These are phyloP conservation scores for Termitomyces bulborhizus DNA, from an alignment of 768 basidiomycete genomes.

Conservation along the genomic window DNA sequence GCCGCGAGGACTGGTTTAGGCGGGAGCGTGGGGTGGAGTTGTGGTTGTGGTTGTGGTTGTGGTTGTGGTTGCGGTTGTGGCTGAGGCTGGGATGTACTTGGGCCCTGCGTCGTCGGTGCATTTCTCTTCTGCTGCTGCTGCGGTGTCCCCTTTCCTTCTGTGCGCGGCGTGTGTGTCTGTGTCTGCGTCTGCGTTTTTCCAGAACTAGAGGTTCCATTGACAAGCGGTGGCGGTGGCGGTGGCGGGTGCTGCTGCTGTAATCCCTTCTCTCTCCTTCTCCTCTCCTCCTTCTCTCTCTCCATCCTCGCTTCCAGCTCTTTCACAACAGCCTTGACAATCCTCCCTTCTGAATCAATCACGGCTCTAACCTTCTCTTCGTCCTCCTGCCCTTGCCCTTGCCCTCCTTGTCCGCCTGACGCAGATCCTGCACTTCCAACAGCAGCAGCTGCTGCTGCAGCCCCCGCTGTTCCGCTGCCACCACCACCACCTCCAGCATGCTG, in stretches of 20 bases:
- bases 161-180: not conserved
- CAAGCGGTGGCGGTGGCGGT: not conserved
- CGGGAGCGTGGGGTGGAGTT: conserved; percentile 11
- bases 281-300: conserved; percentile 42
- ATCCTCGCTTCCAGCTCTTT: conserved; percentile 57
- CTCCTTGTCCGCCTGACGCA: conserved; percentile 31
- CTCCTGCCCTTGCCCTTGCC: conserved; percentile 40
- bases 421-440: not conserved
- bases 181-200: not conserved
- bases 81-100: not conserved
- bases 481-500: not conserved
- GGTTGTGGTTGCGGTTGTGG: not conserved
- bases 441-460: too few relatives aligned
- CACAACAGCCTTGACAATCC: conserved; percentile 55
- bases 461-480: too few relatives aligned
- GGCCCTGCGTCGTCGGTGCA: not conserved
- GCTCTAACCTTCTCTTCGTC: conserved; percentile 62
- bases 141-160: not conserved
- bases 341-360: conserved; percentile 74
- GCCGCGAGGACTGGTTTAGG: conserved; percentile 1
- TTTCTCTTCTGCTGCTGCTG: not conserved
- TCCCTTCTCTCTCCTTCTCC: conserved; percentile 26
- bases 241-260: not conserved
- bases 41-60: not conserved
- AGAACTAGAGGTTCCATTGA: not conserved